A percentile compares a stretch with the other conserved stretches of the same genome.
Conservation (phyloP, 2,329 filamentous ascomycete species). For the Apiospora saccharicola region DNA sequence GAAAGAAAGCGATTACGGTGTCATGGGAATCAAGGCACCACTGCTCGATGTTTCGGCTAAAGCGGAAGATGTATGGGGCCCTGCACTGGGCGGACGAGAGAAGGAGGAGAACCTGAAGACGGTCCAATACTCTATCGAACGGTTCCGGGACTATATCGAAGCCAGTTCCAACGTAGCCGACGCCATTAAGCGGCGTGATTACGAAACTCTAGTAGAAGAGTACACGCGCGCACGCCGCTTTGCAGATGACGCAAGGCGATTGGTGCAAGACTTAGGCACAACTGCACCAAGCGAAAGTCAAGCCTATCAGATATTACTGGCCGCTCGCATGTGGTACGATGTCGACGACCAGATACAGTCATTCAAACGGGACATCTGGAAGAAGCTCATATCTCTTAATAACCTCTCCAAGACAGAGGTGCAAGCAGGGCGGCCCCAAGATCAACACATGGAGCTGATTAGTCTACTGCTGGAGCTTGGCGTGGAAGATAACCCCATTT, state of each 20-base stretch:
- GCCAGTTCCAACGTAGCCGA: slow-evolving; percentile 80
- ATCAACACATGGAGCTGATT: slow-evolving; percentile 91
- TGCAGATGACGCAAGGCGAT: slow-evolving; percentile 76
- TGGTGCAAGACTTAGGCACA: slow-evolving; percentile 65
- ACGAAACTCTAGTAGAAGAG: slow-evolving; percentile 85
- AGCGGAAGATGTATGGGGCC: slow-evolving; percentile 97
- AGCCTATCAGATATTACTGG: slow-evolving; percentile 85
- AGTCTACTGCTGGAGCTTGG: slow-evolving; percentile 89
- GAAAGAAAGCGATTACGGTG: slow-evolving; percentile 92
- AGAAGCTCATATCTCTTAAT: slow-evolving; percentile 75
- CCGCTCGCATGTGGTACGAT: slow-evolving; percentile 94
- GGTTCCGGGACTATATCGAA: slow-evolving; percentile 83
- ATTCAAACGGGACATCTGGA: slow-evolving; percentile 93
- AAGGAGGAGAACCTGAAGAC: slow-evolving; percentile 87
- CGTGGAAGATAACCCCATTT: slow-evolving; percentile 94
- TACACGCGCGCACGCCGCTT: slow-evolving; percentile 85
- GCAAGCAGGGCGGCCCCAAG: slow-evolving; percentile 67
- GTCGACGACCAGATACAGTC: slow-evolving; percentile 84
- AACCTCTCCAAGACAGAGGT: slow-evolving; percentile 57
- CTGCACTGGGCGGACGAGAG: slow-evolving; percentile 87
- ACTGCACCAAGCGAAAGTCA: slow-evolving; percentile 76
- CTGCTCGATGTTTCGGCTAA: slow-evolving; percentile 90
- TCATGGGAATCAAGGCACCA: slow-evolving; percentile 86
- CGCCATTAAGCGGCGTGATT: slow-evolving; percentile 89
- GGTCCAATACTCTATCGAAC: slow-evolving; percentile 77